phyloP scores from a whole-genome alignment of 805 yeast genomes.

The Yarrowia bubula region DNA sequence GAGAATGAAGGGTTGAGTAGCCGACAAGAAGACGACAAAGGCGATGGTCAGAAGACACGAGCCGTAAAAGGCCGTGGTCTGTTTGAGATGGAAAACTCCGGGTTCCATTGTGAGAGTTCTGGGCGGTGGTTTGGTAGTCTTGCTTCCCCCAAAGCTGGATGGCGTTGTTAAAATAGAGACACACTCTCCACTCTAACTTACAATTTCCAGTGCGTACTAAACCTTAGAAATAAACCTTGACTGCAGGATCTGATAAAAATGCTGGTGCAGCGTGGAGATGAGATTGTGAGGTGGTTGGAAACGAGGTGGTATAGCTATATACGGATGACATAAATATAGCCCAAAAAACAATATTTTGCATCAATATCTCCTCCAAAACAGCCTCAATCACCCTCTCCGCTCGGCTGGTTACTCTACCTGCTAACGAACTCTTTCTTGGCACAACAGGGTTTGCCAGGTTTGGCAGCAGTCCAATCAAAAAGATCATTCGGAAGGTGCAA shows the following conservation, averaged over 20 bases:
- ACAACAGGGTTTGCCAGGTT: constrained; percentile 14
- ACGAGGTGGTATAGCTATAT: too few relatives aligned
- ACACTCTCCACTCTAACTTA: too few relatives aligned
- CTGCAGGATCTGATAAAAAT: constrained; percentile 23
- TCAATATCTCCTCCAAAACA: too few relatives aligned
- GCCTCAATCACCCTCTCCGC: too few relatives aligned
- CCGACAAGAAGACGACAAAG: constrained; percentile 45
- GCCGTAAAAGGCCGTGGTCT: constrained; percentile 22
- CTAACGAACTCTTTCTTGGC: not conserved
- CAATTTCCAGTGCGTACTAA: not conserved
- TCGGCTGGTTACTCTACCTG: too few relatives aligned
- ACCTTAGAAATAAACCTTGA: not conserved
- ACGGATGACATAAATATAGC: too few relatives aligned
- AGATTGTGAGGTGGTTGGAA: too few relatives aligned
- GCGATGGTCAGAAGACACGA: constrained; percentile 44
- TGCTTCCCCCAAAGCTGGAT: not conserved
- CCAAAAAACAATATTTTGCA: too few relatives aligned
- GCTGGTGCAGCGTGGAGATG: too few relatives aligned
- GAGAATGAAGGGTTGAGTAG: constrained; percentile 48
- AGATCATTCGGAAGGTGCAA: constrained; percentile 3
- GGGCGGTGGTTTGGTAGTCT: not conserved
- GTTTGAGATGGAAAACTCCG: constrained; percentile 19
- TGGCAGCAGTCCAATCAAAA: constrained; percentile 21
- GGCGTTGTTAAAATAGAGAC: not conserved
- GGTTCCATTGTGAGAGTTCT: not conserved